phyloP scores from a whole-genome alignment of 805 yeast genomes.

The Metschnikowia cubensis region DNA sequence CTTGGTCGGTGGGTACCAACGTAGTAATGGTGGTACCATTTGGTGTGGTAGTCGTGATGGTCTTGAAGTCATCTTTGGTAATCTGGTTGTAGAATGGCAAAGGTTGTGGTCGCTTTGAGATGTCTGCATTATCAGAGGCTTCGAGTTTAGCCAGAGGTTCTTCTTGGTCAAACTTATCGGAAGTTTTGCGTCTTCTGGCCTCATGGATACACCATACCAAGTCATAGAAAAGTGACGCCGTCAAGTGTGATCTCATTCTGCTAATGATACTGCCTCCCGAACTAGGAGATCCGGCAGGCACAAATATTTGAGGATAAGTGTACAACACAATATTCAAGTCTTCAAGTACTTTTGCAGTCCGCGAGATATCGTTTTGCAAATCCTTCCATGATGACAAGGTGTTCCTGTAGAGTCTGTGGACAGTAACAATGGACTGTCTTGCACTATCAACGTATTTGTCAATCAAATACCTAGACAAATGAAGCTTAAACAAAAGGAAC shows the following conservation, averaged over 20 bases:
- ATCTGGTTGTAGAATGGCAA: conserved; percentile 89
- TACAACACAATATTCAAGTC: conserved; percentile 81
- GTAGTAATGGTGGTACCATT: conserved; percentile 91
- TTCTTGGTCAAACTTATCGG: conserved; percentile 25
- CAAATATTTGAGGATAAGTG: conserved; percentile 80
- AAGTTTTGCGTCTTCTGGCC: conserved; percentile 65
- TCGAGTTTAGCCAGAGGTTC: conserved; percentile 7
- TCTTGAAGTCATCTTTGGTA: conserved; percentile 81
- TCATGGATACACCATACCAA: conserved; percentile 93
- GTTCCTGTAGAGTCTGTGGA: conserved; percentile 81
- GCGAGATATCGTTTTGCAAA: conserved; percentile 82
- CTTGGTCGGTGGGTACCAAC: conserved; percentile 79
- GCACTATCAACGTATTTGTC: conserved; percentile 82
- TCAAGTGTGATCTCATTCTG: conserved; percentile 86
- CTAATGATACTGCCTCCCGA: conserved; percentile 54
- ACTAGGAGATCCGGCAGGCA: conserved; percentile 22
- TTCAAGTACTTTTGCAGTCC: conserved; percentile 88
- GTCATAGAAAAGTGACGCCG: conserved; percentile 88
- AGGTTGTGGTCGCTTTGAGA: conserved; percentile 51
- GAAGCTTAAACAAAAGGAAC: conserved; percentile 72
- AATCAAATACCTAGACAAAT: conserved; percentile 67
- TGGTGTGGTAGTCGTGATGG: conserved; percentile 82
- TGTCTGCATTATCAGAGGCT: conserved; percentile 6
- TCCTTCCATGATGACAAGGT: conserved; percentile 90
- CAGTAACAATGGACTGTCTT: conserved; percentile 89